Evolutionary conservation across 768 basidiomycete species (phyloP).

Genomic region (Tulasnella sp.): DNA sequence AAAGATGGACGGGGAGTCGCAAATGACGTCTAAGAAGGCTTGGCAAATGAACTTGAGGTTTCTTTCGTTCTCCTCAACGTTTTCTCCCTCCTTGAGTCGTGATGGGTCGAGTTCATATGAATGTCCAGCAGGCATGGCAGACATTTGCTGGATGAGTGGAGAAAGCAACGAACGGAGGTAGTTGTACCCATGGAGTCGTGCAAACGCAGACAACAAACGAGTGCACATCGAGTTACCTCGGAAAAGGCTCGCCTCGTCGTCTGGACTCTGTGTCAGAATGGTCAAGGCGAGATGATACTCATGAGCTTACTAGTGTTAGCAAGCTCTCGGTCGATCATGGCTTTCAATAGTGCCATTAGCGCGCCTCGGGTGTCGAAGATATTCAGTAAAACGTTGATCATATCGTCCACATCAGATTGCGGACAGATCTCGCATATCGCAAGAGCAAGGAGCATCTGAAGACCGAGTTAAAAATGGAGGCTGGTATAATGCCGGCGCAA

Average conservation of each 20-base stretch:
- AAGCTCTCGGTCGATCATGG: slow-evolving; percentile 79
- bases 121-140: slow-evolving; percentile 55
- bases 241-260: slow-evolving; percentile 71
- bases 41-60: slow-evolving; percentile 64
- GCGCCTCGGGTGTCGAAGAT: slow-evolving; percentile 69
- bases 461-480: not conserved
- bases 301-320: slow-evolving; percentile 48
- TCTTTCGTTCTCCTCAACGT: slow-evolving; percentile 52
- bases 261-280: slow-evolving; percentile 30
- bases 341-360: slow-evolving; percentile 62
- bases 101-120: slow-evolving; percentile 68
- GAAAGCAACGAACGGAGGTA: slow-evolving; percentile 73
- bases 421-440: slow-evolving; percentile 86
- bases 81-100: slow-evolving; percentile 36
- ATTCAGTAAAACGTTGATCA: slow-evolving; percentile 76
- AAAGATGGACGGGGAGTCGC: slow-evolving; percentile 53
- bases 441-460: slow-evolving; percentile 52
- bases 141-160: slow-evolving; percentile 67
- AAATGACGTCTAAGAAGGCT: slow-evolving; percentile 63
- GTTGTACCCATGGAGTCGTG: slow-evolving; percentile 80
- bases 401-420: slow-evolving; percentile 55
- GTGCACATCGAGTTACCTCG: slow-evolving; percentile 80
- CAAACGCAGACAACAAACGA: slow-evolving; percentile 77
- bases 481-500: not conserved
- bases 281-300: not conserved